phyloP scores from a whole-genome alignment of 495 filamentous ascomycete species.

The Geopyxis carbonaria region DNA sequence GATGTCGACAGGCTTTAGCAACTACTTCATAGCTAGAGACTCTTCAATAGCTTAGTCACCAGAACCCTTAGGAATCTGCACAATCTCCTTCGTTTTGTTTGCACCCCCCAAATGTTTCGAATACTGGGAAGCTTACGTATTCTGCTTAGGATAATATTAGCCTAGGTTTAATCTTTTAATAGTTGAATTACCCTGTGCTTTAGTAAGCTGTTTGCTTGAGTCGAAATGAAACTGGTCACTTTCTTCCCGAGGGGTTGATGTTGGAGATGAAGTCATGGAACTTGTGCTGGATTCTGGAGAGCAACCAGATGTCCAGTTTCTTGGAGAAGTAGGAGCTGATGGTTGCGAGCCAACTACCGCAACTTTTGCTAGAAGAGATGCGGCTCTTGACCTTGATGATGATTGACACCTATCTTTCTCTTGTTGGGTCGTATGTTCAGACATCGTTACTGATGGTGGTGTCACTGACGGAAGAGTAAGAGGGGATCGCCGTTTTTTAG shows the following conservation, averaged over 20 bases:
- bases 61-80: too few species aligned
- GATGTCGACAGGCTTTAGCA: too few species aligned
- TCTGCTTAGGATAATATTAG: conserved; percentile 22
- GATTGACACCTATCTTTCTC: conserved; percentile 25
- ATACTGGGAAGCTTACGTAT: conserved; percentile 34
- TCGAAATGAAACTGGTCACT: conserved; percentile 22
- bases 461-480: conserved; percentile 25
- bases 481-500: conserved; percentile 18
- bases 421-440: conserved; percentile 17
- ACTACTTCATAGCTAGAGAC: too few species aligned
- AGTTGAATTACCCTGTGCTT: conserved; percentile 17
- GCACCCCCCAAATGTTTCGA: conserved; percentile 27
- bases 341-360: conserved; percentile 18
- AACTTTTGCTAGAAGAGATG: conserved; percentile 22
- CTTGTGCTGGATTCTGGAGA: conserved; percentile 20
- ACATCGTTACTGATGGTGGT: conserved; percentile 22
- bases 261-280: conserved; percentile 15
- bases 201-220: conserved; percentile 19
- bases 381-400: conserved; percentile 19
- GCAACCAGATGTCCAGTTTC: conserved; percentile 17
- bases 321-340: conserved; percentile 18
- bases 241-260: conserved; percentile 24
- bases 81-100: conserved; percentile 23
- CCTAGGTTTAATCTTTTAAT: background rate
- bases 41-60: too few species aligned